A percentile compares a stretch with the other conserved stretches of the same genome.
Evolutionary conservation across 768 basidiomycete genomes (phyloP).

Genomic region (Calocybe indica): DNA sequence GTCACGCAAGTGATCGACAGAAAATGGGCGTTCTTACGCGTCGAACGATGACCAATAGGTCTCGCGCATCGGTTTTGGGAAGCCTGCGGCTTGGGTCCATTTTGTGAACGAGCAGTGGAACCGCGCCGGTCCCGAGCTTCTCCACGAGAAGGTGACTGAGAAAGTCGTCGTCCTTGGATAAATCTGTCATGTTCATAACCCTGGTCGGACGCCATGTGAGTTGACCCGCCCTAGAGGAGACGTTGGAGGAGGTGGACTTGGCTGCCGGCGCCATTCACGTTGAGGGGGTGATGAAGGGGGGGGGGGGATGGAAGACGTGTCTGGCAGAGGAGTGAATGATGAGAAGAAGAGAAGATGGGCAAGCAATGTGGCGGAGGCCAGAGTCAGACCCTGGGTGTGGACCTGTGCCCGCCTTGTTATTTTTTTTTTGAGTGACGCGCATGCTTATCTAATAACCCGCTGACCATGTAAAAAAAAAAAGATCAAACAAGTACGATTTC

Average conservation of each 20-base stretch:
- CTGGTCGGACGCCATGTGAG: conserved; percentile 76
- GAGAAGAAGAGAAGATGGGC: conserved; percentile 8
- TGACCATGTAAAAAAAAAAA: conserved; percentile 7
- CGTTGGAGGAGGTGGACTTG: conserved; percentile 11
- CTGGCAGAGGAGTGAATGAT: conserved; percentile 12
- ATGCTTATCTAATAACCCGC: conserved; percentile 16
- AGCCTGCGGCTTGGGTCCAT: conserved; percentile 77
- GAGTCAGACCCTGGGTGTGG: conserved; percentile 1
- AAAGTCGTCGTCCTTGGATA: conserved; percentile 88
- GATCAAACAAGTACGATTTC: background rate
- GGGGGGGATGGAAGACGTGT: conserved; percentile 11
- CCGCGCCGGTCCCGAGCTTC: conserved; percentile 74
- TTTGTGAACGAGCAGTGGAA: conserved; percentile 85
- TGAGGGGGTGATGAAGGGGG: conserved; percentile 7
- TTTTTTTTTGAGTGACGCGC: conserved; percentile 12
- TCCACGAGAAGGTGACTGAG: conserved; percentile 86
- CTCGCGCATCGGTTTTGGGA: conserved; percentile 66
- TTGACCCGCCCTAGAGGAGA: conserved; percentile 17
- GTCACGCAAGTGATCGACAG: conserved; percentile 16
- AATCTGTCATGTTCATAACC: conserved; percentile 88
- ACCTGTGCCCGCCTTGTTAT: conserved; percentile 6
- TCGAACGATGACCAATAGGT: conserved; percentile 67
- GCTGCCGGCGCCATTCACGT: conserved; percentile 22
- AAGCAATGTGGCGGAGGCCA: conserved; percentile 3
- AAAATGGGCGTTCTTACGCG: conserved; percentile 49